Evolutionary conservation across 768 basidiomycete species (phyloP), one percentile per base, ranked within the genome.

Genomic region (Tylopilus sp.): DNA sequence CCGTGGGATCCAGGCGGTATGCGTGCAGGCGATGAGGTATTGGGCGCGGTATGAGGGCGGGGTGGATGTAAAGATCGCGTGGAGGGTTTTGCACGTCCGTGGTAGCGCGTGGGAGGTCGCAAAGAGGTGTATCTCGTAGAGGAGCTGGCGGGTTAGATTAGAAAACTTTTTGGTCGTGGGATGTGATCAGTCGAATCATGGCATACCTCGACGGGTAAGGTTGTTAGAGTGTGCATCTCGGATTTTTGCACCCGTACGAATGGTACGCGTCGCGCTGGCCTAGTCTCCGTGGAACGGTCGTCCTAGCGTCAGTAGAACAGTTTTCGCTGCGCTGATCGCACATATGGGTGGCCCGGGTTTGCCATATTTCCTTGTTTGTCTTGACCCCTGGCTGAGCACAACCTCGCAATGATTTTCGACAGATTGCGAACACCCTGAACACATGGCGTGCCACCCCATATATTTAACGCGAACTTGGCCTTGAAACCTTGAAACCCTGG

Each of bases 51-150:
- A 83, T 6, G 78, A 78, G 0, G 80, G 50, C 0, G 87, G 79
- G 0, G 87, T 77, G 3, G 71, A 65, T 10, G 74, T 68, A 72
- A 87, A 87, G 14, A 87, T 72, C 14, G 64, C 37, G 55, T 81
- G 66, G 19, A 94, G 66, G 34, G 75, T 67, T 54, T 71, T 78
- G 56, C 80, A 88, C 29, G 80, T 72, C 46, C 70, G 69, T 0
- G 92, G 91, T 9, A 97, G 72, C 31, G 72, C 61, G 17, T 80
- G 74, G 4, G 89, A 91, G 7, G 83, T 71, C 0, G 91, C 84
- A 57, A 76, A 76, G 17, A 89, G 77, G 58, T 93, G 87, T 14
- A 96, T 78, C 51, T 92, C 82, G 60, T 87, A 86, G 0, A 95
- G 69, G 10, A 98, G 76, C 93, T 95, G 59, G 4, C 9, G 48